Evolutionary conservation across 164 flowering plant genomes (phyloP).

Genomic region (Saururus chinensis): DNA sequence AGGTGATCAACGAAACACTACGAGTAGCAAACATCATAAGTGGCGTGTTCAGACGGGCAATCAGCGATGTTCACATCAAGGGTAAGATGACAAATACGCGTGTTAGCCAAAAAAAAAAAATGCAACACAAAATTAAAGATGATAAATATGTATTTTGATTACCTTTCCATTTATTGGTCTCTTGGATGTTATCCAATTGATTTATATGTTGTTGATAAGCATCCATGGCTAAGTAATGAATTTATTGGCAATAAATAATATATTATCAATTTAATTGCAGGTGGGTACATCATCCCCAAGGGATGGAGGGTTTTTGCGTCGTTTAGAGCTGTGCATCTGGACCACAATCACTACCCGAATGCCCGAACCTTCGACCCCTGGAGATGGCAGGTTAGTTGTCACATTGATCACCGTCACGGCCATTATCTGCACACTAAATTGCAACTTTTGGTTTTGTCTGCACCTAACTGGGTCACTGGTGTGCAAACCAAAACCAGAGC

Average conservation of each 20-base stretch:
- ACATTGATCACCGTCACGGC: too few relatives aligned
- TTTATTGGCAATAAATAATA: not conserved
- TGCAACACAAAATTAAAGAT: too few relatives aligned
- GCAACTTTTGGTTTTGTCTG: not conserved
- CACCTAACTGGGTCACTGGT: not conserved
- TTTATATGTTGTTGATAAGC: too few relatives aligned
- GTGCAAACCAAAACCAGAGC: constrained; percentile 25
- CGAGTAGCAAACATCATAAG: constrained; percentile 85
- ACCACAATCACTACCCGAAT: constrained; percentile 62
- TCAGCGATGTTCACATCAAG: constrained; percentile 52
- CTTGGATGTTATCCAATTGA: too few relatives aligned
- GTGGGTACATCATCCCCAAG: constrained; percentile 80
- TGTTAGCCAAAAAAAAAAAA: too few relatives aligned
- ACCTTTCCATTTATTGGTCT: too few relatives aligned
- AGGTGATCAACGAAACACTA: constrained; percentile 92
- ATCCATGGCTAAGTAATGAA: not conserved
- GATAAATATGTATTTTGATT: too few relatives aligned
- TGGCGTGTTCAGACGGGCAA: constrained; percentile 78
- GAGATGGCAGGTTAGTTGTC: constrained; percentile 84
- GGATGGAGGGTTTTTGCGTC: constrained; percentile 92
- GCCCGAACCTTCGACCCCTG: constrained; percentile 91
- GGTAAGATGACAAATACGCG: constrained; percentile 21
- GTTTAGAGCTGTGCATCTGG: constrained; percentile 81
- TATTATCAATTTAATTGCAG: not conserved
- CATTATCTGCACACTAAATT: not conserved